Conservation (phyloP, 1,139 yeast genomes). For the Geotrichum carabidarum region DNA sequence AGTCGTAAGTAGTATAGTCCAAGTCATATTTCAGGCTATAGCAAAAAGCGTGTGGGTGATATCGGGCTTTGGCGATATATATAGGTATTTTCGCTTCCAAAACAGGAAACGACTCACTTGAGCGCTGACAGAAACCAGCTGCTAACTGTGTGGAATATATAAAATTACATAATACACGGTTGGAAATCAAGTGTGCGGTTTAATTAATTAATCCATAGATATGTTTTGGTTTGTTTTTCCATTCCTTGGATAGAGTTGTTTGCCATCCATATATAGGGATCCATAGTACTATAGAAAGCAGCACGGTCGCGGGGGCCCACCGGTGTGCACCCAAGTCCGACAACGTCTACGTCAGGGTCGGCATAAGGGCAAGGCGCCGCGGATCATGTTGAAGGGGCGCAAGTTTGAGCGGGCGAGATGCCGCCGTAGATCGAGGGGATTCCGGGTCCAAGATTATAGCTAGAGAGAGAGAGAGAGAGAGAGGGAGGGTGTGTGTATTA, state of each 20-base stretch:
- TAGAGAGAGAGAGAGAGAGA: too few relatives aligned
- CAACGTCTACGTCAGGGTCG: slow-evolving; percentile 99
- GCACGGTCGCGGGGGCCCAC: slow-evolving; percentile 93
- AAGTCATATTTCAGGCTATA: too few relatives aligned
- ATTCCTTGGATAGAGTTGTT: too few relatives aligned
- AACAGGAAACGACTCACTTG: neutral
- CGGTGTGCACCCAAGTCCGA: slow-evolving; percentile 99
- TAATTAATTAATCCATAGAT: too few relatives aligned
- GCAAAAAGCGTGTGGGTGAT: too few relatives aligned
- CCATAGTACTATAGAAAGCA: slow-evolving; percentile 92
- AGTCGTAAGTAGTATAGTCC: too few relatives aligned
- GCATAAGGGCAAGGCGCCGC: slow-evolving; percentile 99
- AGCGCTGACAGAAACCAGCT: neutral
- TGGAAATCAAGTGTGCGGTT: too few relatives aligned
- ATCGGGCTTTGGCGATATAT: too few relatives aligned
- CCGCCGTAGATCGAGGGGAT: slow-evolving; percentile 98
- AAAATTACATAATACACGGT: neutral
- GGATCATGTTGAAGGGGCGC: slow-evolving; percentile 95
- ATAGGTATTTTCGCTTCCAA: too few relatives aligned
- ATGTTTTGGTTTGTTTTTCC: too few relatives aligned
- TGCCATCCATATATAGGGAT: slow-evolving; percentile 73
- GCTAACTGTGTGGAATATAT: too few relatives aligned
- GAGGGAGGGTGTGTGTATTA: too few relatives aligned
- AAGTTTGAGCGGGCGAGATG: slow-evolving; percentile 99
- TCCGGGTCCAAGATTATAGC: slow-evolving; percentile 82